Percentiles rank a stretch among this genome's conserved stretches.
These are phyloP conservation scores for Inosperma sp. DNA, from an alignment of 768 basidiomycete genomes.

Conservation along the genomic window DNA sequence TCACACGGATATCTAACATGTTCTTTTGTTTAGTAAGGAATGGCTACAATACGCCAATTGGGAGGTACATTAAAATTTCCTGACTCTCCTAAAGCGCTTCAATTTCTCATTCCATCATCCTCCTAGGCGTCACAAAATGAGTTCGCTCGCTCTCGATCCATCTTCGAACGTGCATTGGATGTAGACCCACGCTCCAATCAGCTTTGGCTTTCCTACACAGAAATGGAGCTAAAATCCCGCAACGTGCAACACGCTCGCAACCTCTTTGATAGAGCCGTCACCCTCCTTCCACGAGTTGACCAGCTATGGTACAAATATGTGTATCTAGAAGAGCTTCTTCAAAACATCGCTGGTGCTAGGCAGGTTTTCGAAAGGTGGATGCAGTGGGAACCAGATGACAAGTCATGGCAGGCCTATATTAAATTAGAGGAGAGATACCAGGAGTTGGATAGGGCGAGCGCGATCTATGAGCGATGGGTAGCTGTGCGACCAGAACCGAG, in stretches of 20 bases:
- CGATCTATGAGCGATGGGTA: slow-evolving; percentile 90
- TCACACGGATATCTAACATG: background rate
- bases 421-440: slow-evolving; percentile 94
- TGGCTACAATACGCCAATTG: slow-evolving; percentile 85
- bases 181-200: slow-evolving; percentile 88
- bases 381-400: slow-evolving; percentile 99
- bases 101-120: background rate
- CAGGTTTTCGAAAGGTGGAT: slow-evolving; percentile 99
- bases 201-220: slow-evolving; percentile 91
- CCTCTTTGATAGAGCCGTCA: slow-evolving; percentile 95
- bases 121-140: slow-evolving; percentile 85
- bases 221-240: slow-evolving; percentile 97
- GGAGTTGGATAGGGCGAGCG: slow-evolving; percentile 87
- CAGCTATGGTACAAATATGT: slow-evolving; percentile 99
- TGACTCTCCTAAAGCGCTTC: no score
- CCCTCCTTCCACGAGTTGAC: slow-evolving; percentile 91
- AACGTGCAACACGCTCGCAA: slow-evolving; percentile 98
- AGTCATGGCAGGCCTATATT: slow-evolving; percentile 99
- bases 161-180: slow-evolving; percentile 95
- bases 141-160: slow-evolving; percentile 89
- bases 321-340: slow-evolving; percentile 93
- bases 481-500: slow-evolving; percentile 76
- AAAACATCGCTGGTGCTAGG: slow-evolving; percentile 92
- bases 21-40: slow-evolving; percentile 54
- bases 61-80: slow-evolving; percentile 73